These are phyloP conservation scores for Tothia fuscella DNA, from an alignment of 2,329 filamentous ascomycete species.

Conservation along the genomic window DNA sequence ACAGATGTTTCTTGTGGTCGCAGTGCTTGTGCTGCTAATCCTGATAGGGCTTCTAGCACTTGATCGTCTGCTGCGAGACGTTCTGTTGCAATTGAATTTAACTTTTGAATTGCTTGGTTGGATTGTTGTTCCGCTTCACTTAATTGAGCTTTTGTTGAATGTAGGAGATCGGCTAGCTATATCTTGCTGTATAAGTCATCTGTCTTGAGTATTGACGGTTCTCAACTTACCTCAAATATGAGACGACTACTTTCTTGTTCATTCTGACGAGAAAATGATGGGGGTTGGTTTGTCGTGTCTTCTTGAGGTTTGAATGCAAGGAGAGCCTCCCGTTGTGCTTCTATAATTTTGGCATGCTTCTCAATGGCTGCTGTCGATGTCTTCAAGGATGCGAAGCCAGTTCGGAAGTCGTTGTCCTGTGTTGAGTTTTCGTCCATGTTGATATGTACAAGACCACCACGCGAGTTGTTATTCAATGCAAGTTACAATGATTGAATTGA, in stretches of 20 bases:
- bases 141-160: constrained; percentile 22
- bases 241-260: constrained; percentile 8
- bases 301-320: constrained; percentile 37
- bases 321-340: constrained; percentile 50
- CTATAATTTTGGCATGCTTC: constrained; percentile 50
- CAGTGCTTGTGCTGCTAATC: constrained; percentile 50
- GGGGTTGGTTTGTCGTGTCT: constrained; percentile 23
- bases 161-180: constrained; percentile 20
- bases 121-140: constrained; percentile 35
- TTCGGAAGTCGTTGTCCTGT: constrained; percentile 47
- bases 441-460: too few relatives aligned
- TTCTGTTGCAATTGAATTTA: constrained; percentile 39
- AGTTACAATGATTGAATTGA: too few relatives aligned
- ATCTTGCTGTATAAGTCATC: constrained; percentile 6
- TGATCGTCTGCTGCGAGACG: constrained; percentile 52
- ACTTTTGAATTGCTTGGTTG: constrained; percentile 31
- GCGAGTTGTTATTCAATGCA: too few relatives aligned
- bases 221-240: constrained; percentile 13
- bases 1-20: constrained; percentile 35
- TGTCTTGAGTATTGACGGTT: constrained; percentile 14
- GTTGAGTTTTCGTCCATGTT: too few relatives aligned
- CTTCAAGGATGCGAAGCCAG: constrained; percentile 52
- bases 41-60: constrained; percentile 52
- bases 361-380: constrained; percentile 52
- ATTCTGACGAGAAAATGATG: constrained; percentile 9